Conservation (phyloP, 179 eudicot genomes). For the Gypsophila paniculata region DNA sequence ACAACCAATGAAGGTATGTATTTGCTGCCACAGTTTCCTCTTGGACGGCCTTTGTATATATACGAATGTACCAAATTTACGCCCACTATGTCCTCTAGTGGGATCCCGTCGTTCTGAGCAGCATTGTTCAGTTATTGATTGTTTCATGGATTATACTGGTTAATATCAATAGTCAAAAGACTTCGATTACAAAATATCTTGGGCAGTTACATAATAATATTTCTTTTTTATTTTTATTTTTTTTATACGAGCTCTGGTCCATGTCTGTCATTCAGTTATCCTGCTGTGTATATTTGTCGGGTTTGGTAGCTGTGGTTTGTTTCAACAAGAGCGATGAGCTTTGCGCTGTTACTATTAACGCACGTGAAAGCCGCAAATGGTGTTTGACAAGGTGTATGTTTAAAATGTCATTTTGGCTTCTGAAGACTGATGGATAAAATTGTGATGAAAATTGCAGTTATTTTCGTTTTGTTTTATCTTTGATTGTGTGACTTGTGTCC, state of each 20-base stretch:
- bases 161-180: not conserved
- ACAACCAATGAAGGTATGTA: constrained; percentile 4
- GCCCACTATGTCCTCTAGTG: not conserved
- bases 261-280: not conserved
- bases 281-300: not conserved
- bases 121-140: constrained; percentile 1
- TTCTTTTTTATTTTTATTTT: not conserved
- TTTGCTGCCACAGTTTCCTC: not conserved
- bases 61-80: not conserved
- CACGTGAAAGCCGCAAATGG: no score
- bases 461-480: not conserved
- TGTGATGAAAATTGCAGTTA: no score
- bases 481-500: not conserved
- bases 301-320: constrained; percentile 11
- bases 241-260: not conserved
- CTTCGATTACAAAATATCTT: not conserved
- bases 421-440: no score
- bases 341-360: no score
- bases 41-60: constrained; percentile 4
- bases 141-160: not conserved
- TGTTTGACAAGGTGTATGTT: not conserved
- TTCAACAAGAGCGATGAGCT: not conserved
- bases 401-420: no score
- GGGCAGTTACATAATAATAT: not conserved
- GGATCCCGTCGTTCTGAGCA: not conserved